Evolutionary conservation across 495 filamentous ascomycete genomes (phyloP).

Genomic region (Tuber brumale): DNA sequence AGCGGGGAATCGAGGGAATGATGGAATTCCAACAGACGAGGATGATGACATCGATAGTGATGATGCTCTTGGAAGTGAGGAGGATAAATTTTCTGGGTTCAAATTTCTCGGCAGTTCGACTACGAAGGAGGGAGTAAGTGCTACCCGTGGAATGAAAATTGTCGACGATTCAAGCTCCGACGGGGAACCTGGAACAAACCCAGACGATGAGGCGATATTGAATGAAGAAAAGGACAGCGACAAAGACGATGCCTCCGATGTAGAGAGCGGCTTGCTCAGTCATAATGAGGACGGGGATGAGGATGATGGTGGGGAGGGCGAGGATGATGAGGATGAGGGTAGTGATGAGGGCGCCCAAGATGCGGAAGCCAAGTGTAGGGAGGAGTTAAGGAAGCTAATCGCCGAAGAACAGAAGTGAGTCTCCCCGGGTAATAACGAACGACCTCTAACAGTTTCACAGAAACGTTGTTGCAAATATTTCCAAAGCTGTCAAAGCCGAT

Average conservation of each 20-base stretch:
- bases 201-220: constrained; percentile 40
- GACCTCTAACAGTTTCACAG: constrained; percentile 19
- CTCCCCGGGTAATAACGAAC: not conserved
- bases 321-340: constrained; percentile 35
- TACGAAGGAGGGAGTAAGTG: constrained; percentile 41
- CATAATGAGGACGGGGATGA: constrained; percentile 35
- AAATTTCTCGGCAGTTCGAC: constrained; percentile 53
- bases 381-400: constrained; percentile 62
- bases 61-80: constrained; percentile 56
- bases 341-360: constrained; percentile 28
- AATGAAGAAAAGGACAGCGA: constrained; percentile 43
- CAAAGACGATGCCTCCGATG: constrained; percentile 42
- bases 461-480: constrained; percentile 59
- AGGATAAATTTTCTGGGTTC: constrained; percentile 53
- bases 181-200: constrained; percentile 17
- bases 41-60: constrained; percentile 60
- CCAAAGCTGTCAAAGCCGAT: constrained; percentile 68
- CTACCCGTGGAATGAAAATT: constrained; percentile 45
- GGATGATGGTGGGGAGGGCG: constrained; percentile 27
- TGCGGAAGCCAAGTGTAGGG: constrained; percentile 43
- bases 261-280: constrained; percentile 22
- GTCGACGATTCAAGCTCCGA: constrained; percentile 11
- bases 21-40: constrained; percentile 45
- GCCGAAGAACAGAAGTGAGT: constrained; percentile 57
- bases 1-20: constrained; percentile 27